A percentile compares a stretch with the other conserved stretches of the same genome.
phyloP scores from a whole-genome alignment of 768 basidiomycete genomes.

The Termitomyces sp. region DNA sequence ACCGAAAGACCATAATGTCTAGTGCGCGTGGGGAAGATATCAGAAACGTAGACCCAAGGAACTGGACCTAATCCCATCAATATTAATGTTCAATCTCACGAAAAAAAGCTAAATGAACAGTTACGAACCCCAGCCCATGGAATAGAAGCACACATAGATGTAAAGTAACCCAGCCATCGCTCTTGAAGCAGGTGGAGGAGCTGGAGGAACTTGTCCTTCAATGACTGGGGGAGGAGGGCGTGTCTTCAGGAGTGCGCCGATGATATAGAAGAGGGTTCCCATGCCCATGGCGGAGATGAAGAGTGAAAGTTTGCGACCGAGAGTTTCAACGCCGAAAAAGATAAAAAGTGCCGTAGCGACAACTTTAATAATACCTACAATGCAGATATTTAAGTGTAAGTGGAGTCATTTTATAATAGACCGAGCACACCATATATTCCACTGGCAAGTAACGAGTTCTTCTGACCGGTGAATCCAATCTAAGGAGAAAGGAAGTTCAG shows the following conservation, averaged over 20 bases:
- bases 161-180: conserved; percentile 88
- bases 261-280: conserved; percentile 79
- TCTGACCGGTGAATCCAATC: conserved; percentile 63
- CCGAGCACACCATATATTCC: conserved; percentile 53
- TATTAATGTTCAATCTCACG: background rate
- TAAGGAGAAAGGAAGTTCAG: background rate
- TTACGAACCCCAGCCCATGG: conserved; percentile 71
- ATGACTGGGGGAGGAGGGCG: conserved; percentile 51
- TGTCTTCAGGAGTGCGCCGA: conserved; percentile 83
- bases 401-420: background rate
- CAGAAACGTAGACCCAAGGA: conserved; percentile 65
- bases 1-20: conserved; percentile 77
- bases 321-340: conserved; percentile 62
- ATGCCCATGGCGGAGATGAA: conserved; percentile 78
- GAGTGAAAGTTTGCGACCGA: conserved; percentile 69
- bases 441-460: conserved; percentile 65
- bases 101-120: background rate
- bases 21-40: conserved; percentile 86
- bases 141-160: conserved; percentile 86
- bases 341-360: conserved; percentile 67
- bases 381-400: no score
- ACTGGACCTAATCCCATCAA: conserved; percentile 75
- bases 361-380: conserved; percentile 58
- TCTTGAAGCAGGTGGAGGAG: conserved; percentile 56
- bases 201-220: conserved; percentile 13